phyloP scores from a whole-genome alignment of 2,329 filamentous ascomycete genomes.

The Aspergillus puulaauensis region DNA sequence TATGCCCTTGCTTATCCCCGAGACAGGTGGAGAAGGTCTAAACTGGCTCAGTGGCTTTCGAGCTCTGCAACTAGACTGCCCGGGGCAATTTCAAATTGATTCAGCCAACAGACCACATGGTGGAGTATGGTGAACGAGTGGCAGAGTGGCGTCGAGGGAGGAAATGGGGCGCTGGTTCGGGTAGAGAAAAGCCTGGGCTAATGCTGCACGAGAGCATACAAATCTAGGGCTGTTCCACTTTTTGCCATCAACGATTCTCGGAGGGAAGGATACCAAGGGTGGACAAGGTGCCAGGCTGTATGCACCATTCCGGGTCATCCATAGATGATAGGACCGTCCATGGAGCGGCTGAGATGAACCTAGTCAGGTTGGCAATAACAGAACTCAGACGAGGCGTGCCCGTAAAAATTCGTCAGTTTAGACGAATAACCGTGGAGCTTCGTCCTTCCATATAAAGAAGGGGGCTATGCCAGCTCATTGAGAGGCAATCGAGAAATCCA shows the following conservation, averaged over 20 bases:
- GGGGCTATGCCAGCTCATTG: neutral
- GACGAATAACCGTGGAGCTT: neutral
- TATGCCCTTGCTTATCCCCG: constrained; percentile 9
- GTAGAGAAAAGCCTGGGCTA: neutral
- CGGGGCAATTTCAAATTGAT: neutral
- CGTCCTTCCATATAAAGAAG: neutral
- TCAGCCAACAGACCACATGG: constrained; percentile 1
- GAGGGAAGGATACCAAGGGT: neutral
- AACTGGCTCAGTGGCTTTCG: neutral
- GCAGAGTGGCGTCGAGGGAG: neutral
- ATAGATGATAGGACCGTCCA: neutral
- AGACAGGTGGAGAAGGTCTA: constrained; percentile 1
- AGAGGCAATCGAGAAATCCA: neutral
- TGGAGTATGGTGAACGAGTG: neutral
- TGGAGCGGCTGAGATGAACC: neutral
- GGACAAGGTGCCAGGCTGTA: neutral
- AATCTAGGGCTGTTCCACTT: neutral
- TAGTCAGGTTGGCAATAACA: neutral
- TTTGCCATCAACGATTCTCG: neutral
- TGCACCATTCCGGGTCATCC: neutral
- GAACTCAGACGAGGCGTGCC: neutral
- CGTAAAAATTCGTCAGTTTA: neutral
- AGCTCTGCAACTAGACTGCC: neutral
- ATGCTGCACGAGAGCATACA: neutral
- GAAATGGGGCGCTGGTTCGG: neutral